A percentile compares a stretch with the other conserved stretches of the same genome.
Evolutionary conservation across 1,139 yeast genomes (phyloP).

Genomic region (Suhomyces chickasaworum): DNA sequence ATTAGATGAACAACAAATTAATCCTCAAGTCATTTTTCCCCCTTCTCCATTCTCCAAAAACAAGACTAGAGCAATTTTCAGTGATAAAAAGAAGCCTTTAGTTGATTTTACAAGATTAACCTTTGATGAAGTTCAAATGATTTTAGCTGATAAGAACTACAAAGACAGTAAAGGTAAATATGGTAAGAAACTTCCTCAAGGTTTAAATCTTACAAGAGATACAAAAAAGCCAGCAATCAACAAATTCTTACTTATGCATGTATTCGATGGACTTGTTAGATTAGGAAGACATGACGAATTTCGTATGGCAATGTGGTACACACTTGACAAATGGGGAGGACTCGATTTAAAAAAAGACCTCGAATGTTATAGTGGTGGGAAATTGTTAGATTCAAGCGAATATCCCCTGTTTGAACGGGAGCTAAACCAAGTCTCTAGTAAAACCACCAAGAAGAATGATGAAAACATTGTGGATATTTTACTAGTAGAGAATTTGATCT

Average conservation of each 20-base stretch:
- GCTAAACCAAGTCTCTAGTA: not conserved
- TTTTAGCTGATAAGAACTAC: slow-evolving; percentile 20
- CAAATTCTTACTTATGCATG: slow-evolving; percentile 34
- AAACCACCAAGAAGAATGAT: slow-evolving; percentile 11
- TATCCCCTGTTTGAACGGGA: slow-evolving; percentile 10
- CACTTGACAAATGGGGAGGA: slow-evolving; percentile 36
- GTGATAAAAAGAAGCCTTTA: slow-evolving; percentile 29
- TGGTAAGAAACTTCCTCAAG: slow-evolving; percentile 23
- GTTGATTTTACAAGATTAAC: slow-evolving; percentile 37
- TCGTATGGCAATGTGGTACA: slow-evolving; percentile 32
- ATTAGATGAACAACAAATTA: slow-evolving; percentile 18
- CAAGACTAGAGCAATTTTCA: slow-evolving; percentile 27
- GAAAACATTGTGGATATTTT: slow-evolving; percentile 25
- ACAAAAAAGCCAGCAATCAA: slow-evolving; percentile 25
- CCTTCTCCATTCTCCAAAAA: slow-evolving; percentile 31
- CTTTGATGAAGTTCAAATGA: slow-evolving; percentile 21
- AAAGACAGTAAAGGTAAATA: slow-evolving; percentile 25
- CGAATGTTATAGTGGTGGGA: slow-evolving; percentile 1
- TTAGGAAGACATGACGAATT: slow-evolving; percentile 38
- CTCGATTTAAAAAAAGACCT: slow-evolving; percentile 10
- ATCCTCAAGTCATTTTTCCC: slow-evolving; percentile 38
- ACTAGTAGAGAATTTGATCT: slow-evolving; percentile 38
- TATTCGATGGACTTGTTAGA: slow-evolving; percentile 35
- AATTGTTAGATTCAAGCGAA: slow-evolving; percentile 10
- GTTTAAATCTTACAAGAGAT: slow-evolving; percentile 1